A percentile compares a stretch with the other conserved stretches of the same genome.
Evolutionary conservation across 2,329 filamentous ascomycete genomes (phyloP).

Genomic region (Purpureocillium lavendulum): DNA sequence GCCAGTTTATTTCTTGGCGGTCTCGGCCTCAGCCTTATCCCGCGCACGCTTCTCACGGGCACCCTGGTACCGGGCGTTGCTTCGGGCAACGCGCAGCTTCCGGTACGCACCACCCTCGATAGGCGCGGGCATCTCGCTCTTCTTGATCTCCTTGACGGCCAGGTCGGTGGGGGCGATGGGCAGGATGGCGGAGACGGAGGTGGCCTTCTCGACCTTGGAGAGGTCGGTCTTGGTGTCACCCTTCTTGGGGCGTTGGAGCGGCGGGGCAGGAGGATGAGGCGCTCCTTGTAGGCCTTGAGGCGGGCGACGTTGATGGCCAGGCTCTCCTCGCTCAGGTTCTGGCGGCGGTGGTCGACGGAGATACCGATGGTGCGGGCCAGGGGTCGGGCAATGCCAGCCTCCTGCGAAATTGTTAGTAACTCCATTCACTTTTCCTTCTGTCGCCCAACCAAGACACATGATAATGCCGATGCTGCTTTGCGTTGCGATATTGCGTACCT

Average conservation of each 20-base stretch:
- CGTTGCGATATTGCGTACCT: conserved; percentile 52
- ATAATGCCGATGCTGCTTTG: background rate
- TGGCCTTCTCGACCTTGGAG: conserved; percentile 53
- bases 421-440: background rate
- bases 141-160: conserved; percentile 67
- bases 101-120: conserved; percentile 79
- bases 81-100: conserved; percentile 76
- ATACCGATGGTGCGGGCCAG: conserved; percentile 95
- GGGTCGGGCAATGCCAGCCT: conserved; percentile 90
- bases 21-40: conserved; percentile 78
- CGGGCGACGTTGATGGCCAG: conserved; percentile 92
- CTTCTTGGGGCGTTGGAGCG: conserved; percentile 88
- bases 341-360: conserved; percentile 89
- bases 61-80: conserved; percentile 73
- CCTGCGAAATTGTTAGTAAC: conserved; percentile 49
- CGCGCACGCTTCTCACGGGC: conserved; percentile 87
- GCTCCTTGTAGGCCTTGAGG: conserved; percentile 94
- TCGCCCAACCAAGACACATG: background rate
- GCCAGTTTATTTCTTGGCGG: conserved; percentile 71
- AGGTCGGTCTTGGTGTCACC: conserved; percentile 83
- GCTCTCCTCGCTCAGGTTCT: conserved; percentile 95
- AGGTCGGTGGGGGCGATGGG: conserved; percentile 63
- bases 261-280: conserved; percentile 96
- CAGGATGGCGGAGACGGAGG: conserved; percentile 42
- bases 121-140: conserved; percentile 68